Base-by-base conservation (phyloP, 1,139 yeast species). In the Wickerhamomyces sp. region DNA sequence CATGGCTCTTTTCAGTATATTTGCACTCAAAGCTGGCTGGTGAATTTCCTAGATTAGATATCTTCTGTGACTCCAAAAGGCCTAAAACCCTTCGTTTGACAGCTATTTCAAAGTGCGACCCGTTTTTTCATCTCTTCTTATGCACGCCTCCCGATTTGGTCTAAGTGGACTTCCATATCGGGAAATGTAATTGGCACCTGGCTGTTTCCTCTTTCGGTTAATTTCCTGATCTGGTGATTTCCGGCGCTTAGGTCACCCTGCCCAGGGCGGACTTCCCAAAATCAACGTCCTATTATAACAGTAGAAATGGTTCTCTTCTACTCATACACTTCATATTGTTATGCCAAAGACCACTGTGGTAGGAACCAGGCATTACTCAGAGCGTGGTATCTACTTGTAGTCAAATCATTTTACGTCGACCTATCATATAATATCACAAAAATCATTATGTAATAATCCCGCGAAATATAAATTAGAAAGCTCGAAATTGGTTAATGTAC, bases 151-250 rank as follows among this genome's bases (percentile, higher is more conserved):
- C 35, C 13, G 14, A 33, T 33, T n/a, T 10, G 35, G 35, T 8
- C 18, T n/a, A 33, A 33, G 14, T 34, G 34, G 10, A 10, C 27
- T 18, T 13, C 37, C 37, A 4, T 29, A 40, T 40, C 23, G n/a
- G 37, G 42, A 5, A 40, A 10, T 7, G 7, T 11, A 34, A 31
- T 40, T 13, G 34, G 2, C 23, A 9, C 31, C 41, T 39, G 41
- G 36, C 31, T 23, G 13, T 36, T 36, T 36, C 38, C 38, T n/a
- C 11, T 26, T 36, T 10, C 3, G 31, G 38, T 6, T 11, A 32
- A 10, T 32, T 39, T 39, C 36, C 41, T 31, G 31, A 39, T 39
- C n/a, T 18, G 36, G 41, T 6, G 10, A 31, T n/a, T 34, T 34
- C 7, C 36, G 5, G 23, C 3, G 3, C 5, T 18, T 18, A 18